phyloP scores from a whole-genome alignment of 2,329 filamentous ascomycete genomes.

The Ophiostoma australiae region DNA sequence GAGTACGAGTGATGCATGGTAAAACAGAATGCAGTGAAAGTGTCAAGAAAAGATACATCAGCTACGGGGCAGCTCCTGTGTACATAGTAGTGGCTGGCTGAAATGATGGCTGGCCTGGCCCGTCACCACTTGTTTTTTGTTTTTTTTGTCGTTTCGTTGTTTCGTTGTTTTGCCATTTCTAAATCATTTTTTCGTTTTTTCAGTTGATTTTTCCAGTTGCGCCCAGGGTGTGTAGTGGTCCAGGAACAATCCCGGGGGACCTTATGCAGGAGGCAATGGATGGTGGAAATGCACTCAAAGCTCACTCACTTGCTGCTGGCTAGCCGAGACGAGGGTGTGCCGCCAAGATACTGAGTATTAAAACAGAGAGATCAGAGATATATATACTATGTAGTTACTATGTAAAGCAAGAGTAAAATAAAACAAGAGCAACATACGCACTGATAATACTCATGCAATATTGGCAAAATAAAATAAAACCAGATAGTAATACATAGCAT shows the following conservation, averaged over 20 bases:
- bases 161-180: neutral
- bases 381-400: too few species aligned
- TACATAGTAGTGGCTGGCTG: neutral
- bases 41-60: neutral
- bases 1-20: neutral
- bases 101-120: neutral
- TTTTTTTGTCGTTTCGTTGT: neutral
- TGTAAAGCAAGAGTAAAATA: neutral
- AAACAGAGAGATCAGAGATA: neutral
- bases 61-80: neutral
- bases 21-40: too few species aligned
- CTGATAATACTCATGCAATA: too few species aligned
- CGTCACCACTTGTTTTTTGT: too few species aligned
- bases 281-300: slow-evolving; percentile 9
- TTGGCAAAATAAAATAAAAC: neutral
- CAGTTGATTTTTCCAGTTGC: slow-evolving; percentile 15
- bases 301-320: slow-evolving; percentile 1
- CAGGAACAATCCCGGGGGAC: slow-evolving; percentile 8
- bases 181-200: neutral
- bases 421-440: neutral
- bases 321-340: neutral
- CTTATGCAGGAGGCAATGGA: slow-evolving; percentile 12
- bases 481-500: neutral
- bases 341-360: neutral
- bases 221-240: slow-evolving; percentile 9